Conservation (phyloP, 2,329 filamentous ascomycete species). For the Alternaria arbusti region DNA sequence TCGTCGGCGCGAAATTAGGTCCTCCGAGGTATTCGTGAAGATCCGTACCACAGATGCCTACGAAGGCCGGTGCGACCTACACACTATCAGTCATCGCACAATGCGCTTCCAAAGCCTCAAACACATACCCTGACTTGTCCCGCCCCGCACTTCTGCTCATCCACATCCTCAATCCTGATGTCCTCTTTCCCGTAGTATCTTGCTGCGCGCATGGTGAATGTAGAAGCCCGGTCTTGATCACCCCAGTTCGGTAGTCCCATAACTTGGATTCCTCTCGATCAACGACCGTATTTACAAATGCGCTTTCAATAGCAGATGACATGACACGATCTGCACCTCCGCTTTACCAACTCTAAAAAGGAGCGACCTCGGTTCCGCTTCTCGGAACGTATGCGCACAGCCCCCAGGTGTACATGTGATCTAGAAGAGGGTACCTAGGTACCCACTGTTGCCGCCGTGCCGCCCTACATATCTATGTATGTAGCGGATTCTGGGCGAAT, state of each 20-base stretch:
- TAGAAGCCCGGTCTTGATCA: background rate
- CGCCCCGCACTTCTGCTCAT: slow-evolving; percentile 54
- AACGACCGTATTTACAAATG: slow-evolving; percentile 38
- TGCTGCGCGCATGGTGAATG: slow-evolving; percentile 57
- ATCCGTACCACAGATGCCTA: slow-evolving; percentile 62
- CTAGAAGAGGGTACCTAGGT: slow-evolving; percentile 1
- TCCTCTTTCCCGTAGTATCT: slow-evolving; percentile 63
- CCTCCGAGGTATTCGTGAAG: slow-evolving; percentile 61
- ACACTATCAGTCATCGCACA: background rate
- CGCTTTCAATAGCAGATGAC: slow-evolving; percentile 33
- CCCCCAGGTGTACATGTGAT: slow-evolving; percentile 1
- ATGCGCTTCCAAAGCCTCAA: too few relatives aligned
- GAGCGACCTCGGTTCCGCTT: slow-evolving; percentile 8
- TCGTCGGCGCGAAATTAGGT: slow-evolving; percentile 56
- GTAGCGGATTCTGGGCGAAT: background rate
- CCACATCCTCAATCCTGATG: slow-evolving; percentile 61
- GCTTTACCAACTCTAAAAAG: background rate
- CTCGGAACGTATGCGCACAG: background rate
- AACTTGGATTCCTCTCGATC: slow-evolving; percentile 14
- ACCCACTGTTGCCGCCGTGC: slow-evolving; percentile 1
- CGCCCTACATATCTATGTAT: background rate
- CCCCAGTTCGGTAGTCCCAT: slow-evolving; percentile 5
- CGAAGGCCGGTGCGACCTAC: slow-evolving; percentile 54
- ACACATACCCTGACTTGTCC: slow-evolving; percentile 56
- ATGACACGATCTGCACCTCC: slow-evolving; percentile 21